A percentile compares a stretch with the other conserved stretches of the same genome.
phyloP scores from a whole-genome alignment of 2,329 filamentous ascomycete genomes.

The Dactylonectria macrodidyma region DNA sequence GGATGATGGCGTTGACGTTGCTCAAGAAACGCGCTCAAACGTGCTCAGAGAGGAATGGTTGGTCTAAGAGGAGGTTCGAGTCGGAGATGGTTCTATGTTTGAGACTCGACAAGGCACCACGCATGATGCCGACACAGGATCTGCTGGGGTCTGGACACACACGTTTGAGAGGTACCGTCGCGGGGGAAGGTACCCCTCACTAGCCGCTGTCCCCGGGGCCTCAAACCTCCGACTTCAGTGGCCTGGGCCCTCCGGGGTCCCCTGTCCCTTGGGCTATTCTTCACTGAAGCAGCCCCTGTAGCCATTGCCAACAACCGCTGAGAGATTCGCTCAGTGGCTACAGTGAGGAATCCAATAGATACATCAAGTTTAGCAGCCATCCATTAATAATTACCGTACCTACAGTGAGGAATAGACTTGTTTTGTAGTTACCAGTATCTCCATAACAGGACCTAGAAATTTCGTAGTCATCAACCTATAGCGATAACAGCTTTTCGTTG shows the following conservation, averaged over 20 bases:
- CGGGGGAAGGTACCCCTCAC: slow-evolving; percentile 4
- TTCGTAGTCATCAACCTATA: slow-evolving; percentile 22
- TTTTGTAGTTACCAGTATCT: slow-evolving; percentile 18
- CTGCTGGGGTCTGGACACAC: neutral
- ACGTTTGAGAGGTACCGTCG: neutral
- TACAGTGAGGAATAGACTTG: neutral
- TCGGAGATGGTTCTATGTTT: slow-evolving; percentile 2
- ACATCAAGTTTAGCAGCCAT: neutral
- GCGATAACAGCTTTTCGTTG: neutral
- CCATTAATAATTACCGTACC: no score
- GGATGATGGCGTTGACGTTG: slow-evolving; percentile 15
- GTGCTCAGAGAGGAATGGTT: slow-evolving; percentile 50
- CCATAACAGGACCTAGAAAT: slow-evolving; percentile 15
- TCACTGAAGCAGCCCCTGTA: neutral
- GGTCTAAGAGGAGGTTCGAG: slow-evolving; percentile 21
- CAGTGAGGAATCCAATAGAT: neutral
- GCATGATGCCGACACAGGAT: neutral
- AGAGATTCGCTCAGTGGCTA: neutral
- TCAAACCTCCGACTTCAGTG: neutral
- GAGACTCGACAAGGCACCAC: neutral
- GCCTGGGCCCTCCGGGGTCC: neutral
- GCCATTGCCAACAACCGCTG: neutral
- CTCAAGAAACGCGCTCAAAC: slow-evolving; percentile 58
- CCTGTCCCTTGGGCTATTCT: neutral
- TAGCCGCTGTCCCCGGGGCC: neutral